These are phyloP conservation scores for Scortechinia acanthostroma DNA, from an alignment of 2,329 filamentous ascomycete genomes.

Conservation along the genomic window DNA sequence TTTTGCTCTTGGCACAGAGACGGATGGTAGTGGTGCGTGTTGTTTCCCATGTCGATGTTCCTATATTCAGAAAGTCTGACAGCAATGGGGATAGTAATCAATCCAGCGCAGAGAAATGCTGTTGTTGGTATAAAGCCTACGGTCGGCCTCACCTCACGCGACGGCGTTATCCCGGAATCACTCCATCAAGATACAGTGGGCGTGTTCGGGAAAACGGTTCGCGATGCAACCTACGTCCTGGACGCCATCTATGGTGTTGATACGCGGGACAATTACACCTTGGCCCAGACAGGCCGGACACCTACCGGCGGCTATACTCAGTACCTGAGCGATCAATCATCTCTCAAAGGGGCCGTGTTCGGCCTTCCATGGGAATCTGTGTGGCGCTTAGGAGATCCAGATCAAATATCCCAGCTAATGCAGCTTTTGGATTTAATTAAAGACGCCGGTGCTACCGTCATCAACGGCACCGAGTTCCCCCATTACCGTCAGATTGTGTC, in stretches of 20 bases:
- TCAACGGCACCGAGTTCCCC: slow-evolving; percentile 66
- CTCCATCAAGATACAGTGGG: slow-evolving; percentile 66
- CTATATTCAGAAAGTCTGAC: not conserved
- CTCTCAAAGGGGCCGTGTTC: slow-evolving; percentile 55
- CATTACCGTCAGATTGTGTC: slow-evolving; percentile 54
- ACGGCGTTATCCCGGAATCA: slow-evolving; percentile 57
- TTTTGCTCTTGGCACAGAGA: slow-evolving; percentile 68
- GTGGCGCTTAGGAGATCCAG: slow-evolving; percentile 52
- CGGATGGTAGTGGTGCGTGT: slow-evolving; percentile 50
- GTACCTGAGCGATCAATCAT: slow-evolving; percentile 41
- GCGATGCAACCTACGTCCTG: slow-evolving; percentile 60
- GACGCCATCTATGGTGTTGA: slow-evolving; percentile 65
- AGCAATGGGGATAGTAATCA: slow-evolving; percentile 41
- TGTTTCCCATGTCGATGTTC: not conserved
- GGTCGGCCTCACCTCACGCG: slow-evolving; percentile 63
- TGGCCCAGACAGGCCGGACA: slow-evolving; percentile 42
- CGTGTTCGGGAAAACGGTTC: slow-evolving; percentile 58
- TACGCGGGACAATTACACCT: slow-evolving; percentile 56
- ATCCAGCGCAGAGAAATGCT: slow-evolving; percentile 62
- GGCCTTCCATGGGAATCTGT: slow-evolving; percentile 68
- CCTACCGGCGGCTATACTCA: slow-evolving; percentile 47
- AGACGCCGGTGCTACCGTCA: slow-evolving; percentile 54
- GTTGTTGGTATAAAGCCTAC: slow-evolving; percentile 73
- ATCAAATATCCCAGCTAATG: slow-evolving; percentile 45
- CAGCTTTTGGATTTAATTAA: slow-evolving; percentile 42